Evolutionary conservation across 108 stramenopile species (phyloP), one percentile per base, ranked within the genome.

Genomic region (Skeletonema menzelii): DNA sequence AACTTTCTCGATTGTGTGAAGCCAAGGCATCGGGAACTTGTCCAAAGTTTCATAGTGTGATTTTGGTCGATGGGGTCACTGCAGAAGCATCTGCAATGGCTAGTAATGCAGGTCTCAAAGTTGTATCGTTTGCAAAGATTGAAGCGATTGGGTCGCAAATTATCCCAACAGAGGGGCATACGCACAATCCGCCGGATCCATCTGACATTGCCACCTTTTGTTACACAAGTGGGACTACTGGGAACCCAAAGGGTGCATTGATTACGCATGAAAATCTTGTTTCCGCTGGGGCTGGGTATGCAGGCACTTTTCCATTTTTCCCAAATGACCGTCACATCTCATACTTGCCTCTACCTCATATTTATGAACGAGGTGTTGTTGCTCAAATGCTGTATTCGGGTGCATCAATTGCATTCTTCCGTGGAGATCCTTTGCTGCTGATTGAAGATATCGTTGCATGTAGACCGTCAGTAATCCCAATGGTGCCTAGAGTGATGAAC

Each of bases 321-420:
- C 74, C 83, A 27, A 75, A 59, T 27, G 97, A 99, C 79, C 86
- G 95, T 7, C 96, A 98, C 83, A 69, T 99, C 34, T 93, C 93
- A 24, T 99, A 97, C 81, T 84, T 99, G 34, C 98, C 98, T 12
- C 77, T 97, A 38, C 94, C 98, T 4, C 98, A 99, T 82, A 96
- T 98, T 63, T 97, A 97, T 79, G 98, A 98, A 84, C 86, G 96
- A 8, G 76, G 86, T 30, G 82, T 97, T 31, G 49, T 79, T 26
- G 60, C 63, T 35, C 88, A 85, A 65, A 72, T 94, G 22, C 83
- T 94, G 44, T 44, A 72, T 8, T 60, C 49, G 17, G 96, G 96
- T 10, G 95, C 86, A 26, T 86, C 87, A 30, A 87, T 95, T 55
- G 95, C 88, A n/a, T 97, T 96, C 73, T 95, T 76, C 59, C 83